Percentiles rank a stretch among this genome's conserved stretches.
These are phyloP conservation scores for Cercospora janseana DNA, from an alignment of 2,329 filamentous ascomycete species.

Conservation along the genomic window DNA sequence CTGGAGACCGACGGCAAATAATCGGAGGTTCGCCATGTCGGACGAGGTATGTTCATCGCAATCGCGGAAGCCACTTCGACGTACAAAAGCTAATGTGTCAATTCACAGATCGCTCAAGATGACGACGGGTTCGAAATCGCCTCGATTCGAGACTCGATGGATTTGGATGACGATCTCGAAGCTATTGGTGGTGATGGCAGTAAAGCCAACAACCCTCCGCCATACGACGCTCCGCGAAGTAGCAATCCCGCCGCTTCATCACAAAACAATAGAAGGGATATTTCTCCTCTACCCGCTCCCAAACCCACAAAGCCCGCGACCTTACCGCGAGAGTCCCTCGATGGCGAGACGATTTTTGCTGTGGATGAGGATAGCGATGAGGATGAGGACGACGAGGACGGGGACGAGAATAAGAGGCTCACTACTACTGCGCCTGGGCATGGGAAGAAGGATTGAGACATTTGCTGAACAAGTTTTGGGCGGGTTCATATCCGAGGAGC, in stretches of 20 bases:
- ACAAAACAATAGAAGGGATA: conserved; percentile 34
- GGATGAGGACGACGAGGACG: conserved; percentile 52
- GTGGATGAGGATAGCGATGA: conserved; percentile 83
- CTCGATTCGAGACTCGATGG: conserved; percentile 75
- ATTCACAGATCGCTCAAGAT: conserved; percentile 77
- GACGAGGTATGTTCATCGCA: conserved; percentile 64
- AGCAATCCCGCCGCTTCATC: conserved; percentile 17
- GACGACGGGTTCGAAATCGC: conserved; percentile 97
- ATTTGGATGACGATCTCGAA: conserved; percentile 54
- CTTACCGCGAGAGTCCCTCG: conserved; percentile 61
- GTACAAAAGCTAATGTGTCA: conserved; percentile 4
- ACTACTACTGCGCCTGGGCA: no score
- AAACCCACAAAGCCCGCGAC: conserved; percentile 49
- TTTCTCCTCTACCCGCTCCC: conserved; percentile 54
- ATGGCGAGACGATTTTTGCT: conserved; percentile 94
- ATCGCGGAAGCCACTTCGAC: conserved; percentile 33
- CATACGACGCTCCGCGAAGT: conserved; percentile 40
- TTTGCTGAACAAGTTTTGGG: neutral
- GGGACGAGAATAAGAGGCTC: conserved; percentile 43
- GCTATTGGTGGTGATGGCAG: conserved; percentile 37
- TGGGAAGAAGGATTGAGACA: conserved; percentile 3
- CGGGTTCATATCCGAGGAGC: no score
- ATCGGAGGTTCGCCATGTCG: conserved; percentile 96
- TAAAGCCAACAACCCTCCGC: conserved; percentile 33
- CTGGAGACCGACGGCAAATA: conserved; percentile 95